Base-by-base conservation (phyloP, 1,284 basidiomycete genomes). In the Termitomyces sp. region DNA sequence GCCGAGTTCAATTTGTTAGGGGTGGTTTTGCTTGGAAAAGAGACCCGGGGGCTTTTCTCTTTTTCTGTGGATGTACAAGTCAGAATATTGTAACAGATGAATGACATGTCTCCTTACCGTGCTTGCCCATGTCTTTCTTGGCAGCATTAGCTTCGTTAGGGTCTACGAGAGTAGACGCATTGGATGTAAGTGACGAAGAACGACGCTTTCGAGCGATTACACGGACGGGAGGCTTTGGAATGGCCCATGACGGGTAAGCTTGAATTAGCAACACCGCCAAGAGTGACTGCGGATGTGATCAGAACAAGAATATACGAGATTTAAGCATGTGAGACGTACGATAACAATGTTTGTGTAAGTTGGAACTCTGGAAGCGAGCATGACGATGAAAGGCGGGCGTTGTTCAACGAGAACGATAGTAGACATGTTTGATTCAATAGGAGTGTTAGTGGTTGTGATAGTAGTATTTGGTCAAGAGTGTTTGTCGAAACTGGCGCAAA, bases 311-410 rank as follows among this genome's bases (percentile, higher is more conserved):
- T 31, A 44, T 36, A 28, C n/a, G 21, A 17, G 19, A 13, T 30
- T 43, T 12, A 44, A 44, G 21, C 2, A 15, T 28, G 31, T 12
- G 6, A 42, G 53, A 50, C 48, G 28, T 50, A 50, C 53, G 34
- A 54, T 44, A 15, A 50, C 13, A 7, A 46, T 2, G 7, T 51
- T 24, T 9, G 38, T 31, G 6, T 55, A 45, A 33, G 24, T 28
- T 1, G 36, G 31, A 40, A 50, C 21, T 46, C 49, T 41, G 1
- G 42, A 50, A 2, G 36, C 54, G 47, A 54, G 41, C 12, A 30
- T n/a, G 7, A 44, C 0, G 47, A 54, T 50, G 41, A 54, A 54
- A 9, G 53, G 28, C 7, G 46, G 34, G 15, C 40, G 53, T 43
- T 50, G 40, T 38, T 54, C 53, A 15, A 50, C 15, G 26, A 54